phyloP scores from a whole-genome alignment of 331 rosid species.

The Saraca asoca region DNA sequence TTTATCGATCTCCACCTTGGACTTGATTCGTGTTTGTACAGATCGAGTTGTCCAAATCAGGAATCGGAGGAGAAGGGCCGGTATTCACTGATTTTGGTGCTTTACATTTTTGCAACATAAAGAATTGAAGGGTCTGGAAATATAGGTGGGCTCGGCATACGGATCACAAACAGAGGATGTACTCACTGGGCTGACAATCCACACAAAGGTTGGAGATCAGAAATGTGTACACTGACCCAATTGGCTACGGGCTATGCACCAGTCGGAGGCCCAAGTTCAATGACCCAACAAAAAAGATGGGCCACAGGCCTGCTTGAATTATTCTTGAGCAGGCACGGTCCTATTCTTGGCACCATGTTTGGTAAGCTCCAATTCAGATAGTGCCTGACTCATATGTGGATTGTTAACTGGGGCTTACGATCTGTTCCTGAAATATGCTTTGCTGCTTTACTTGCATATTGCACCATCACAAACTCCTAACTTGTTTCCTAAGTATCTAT shows the following conservation, averaged over 20 bases:
- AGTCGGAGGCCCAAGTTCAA: conserved; percentile 43
- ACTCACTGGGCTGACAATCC: conserved; percentile 46
- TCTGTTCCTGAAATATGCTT: conserved; percentile 38
- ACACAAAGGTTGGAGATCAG: conserved; percentile 72
- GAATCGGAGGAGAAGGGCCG: too few relatives aligned
- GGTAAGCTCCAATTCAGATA: conserved; percentile 43
- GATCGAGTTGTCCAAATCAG: too few relatives aligned
- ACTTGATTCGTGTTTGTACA: too few relatives aligned
- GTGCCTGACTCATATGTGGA: conserved; percentile 31
- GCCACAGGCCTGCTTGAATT: conserved; percentile 46
- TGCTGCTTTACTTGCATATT: conserved; percentile 1
- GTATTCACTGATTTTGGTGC: too few relatives aligned
- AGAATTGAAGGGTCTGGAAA: background rate
- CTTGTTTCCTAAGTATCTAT: too few relatives aligned
- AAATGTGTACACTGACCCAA: conserved; percentile 43
- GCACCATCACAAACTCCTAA: too few relatives aligned
- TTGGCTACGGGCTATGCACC: conserved; percentile 63
- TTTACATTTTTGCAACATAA: too few relatives aligned
- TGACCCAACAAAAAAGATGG: conserved; percentile 43
- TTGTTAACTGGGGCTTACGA: conserved; percentile 37
- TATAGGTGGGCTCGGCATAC: conserved; percentile 48
- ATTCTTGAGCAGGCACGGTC: conserved; percentile 37
- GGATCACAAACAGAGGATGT: conserved; percentile 48
- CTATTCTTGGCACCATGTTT: conserved; percentile 32
- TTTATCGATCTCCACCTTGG: too few relatives aligned